These are phyloP conservation scores for Stenogyne calaminthoides DNA, from an alignment of 305 asterid genomes.

Conservation along the genomic window DNA sequence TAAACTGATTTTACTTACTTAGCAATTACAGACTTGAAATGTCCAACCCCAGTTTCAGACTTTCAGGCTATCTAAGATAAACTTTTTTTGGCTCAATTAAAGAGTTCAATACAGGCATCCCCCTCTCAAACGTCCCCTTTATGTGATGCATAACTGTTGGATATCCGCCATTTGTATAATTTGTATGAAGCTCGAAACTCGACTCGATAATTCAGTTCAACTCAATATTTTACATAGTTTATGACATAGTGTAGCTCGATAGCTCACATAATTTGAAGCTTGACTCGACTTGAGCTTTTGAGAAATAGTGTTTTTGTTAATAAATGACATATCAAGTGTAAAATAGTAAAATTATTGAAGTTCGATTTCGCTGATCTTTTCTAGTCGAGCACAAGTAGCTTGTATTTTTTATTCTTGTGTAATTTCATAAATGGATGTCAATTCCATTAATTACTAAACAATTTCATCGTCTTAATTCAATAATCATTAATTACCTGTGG, in stretches of 20 bases:
- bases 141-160: neutral
- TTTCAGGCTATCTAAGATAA: neutral
- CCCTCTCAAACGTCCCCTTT: neutral
- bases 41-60: neutral
- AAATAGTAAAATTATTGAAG: neutral
- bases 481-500: conserved; percentile 23
- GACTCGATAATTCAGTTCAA: neutral
- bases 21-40: neutral
- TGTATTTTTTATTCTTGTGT: too few relatives aligned
- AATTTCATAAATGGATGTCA: neutral
- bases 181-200: neutral
- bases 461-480: neutral
- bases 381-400: too few relatives aligned
- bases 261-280: neutral
- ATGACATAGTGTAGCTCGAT: neutral
- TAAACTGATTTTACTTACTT: conserved; percentile 9
- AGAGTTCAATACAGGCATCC: neutral
- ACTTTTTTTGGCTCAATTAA: neutral
- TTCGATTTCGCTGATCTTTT: neutral
- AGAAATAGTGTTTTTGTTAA: neutral
- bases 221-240: neutral
- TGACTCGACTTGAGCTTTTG: neutral
- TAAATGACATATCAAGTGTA: too few relatives aligned
- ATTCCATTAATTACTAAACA: neutral
- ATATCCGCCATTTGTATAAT: neutral